Evolutionary conservation across 2,329 filamentous ascomycete genomes (phyloP), one percentile per base, ranked within the genome.

Genomic region (Hypoxylon sp.): DNA sequence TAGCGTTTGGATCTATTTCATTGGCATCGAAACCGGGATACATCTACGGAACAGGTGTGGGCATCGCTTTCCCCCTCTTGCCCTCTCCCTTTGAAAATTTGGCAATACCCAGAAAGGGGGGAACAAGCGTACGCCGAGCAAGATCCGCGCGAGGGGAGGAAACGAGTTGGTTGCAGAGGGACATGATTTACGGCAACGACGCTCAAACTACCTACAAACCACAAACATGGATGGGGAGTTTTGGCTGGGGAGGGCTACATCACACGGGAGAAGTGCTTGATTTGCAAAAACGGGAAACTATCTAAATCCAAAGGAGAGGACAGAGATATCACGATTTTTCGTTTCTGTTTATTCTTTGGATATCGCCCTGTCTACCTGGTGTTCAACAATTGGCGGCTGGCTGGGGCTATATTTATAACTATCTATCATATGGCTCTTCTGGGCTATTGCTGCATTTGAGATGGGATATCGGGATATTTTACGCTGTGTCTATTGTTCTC

Each of bases 221-320:
- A 49, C 53, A 61, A 66, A 44, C 58, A 61, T 66, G 63, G 63
- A 51, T 46, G 63, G 63, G 63, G 63, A 61, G 63, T 66, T 66
- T 35, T 61, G 63, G 56, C 8, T 51, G 44, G 42, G 27, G 20
- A 50, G 40, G 57, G 33, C 51, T 27, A 61, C 33, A 54, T 31
- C 40, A 51, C 35, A 51, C 31, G 51, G 30, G 31, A 25, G 37
- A 58, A 13, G 48, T 53, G 31, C n/a, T 55, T 63, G 33, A 13
- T 33, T 63, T 20, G 10, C 3, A 6, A 53, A 50, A 51, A 51
- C 31, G 31, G 44, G 53, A 63, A 35, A 48, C 33, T 13, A 37
- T 1, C 11, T 42, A n/a, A 42, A 58, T 30, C 37, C 37, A 55
- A 30, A 56, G 56, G 33, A 46, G 33, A 49, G 49, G 50, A 42